Evolutionary conservation across 331 rosid genomes (phyloP).

Genomic region (Arachis monticola): DNA sequence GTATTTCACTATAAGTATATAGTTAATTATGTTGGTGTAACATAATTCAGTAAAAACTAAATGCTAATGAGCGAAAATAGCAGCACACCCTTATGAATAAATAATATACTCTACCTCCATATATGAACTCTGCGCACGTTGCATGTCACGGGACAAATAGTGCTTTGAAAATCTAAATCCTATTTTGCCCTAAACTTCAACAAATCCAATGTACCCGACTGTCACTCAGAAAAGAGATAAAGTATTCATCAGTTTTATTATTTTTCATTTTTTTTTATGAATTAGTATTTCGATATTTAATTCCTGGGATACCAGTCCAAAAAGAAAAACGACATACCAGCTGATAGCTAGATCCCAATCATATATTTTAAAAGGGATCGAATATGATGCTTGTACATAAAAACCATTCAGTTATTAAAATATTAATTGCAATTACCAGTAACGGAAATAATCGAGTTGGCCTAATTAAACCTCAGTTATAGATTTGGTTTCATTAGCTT

Average conservation of each 20-base stretch:
- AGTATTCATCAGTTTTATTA: not conserved
- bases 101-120: no score
- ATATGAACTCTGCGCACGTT: slow-evolving; percentile 6
- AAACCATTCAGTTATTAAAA: not conserved
- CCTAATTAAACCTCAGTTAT: not conserved
- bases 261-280: not conserved
- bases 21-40: no score
- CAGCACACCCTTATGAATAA: no score
- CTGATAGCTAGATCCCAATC: not conserved
- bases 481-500: slow-evolving; percentile 4
- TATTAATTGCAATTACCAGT: not conserved
- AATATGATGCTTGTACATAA: not conserved
- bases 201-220: not conserved
- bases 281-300: not conserved
- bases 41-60: no score
- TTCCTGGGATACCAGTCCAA: slow-evolving; percentile 22
- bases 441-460: not conserved
- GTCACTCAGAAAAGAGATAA: not conserved
- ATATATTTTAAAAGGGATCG: not conserved
- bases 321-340: slow-evolving; percentile 12
- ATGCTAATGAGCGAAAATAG: no score
- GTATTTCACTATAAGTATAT: no score
- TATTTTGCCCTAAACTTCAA: slow-evolving; percentile 6
- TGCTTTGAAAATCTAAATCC: slow-evolving; percentile 19
- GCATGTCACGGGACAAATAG: slow-evolving; percentile 46